Percentiles rank a stretch among this genome's conserved stretches.
phyloP scores from a whole-genome alignment of 768 basidiomycete species.

The Boletus pseudo-olivaceus region DNA sequence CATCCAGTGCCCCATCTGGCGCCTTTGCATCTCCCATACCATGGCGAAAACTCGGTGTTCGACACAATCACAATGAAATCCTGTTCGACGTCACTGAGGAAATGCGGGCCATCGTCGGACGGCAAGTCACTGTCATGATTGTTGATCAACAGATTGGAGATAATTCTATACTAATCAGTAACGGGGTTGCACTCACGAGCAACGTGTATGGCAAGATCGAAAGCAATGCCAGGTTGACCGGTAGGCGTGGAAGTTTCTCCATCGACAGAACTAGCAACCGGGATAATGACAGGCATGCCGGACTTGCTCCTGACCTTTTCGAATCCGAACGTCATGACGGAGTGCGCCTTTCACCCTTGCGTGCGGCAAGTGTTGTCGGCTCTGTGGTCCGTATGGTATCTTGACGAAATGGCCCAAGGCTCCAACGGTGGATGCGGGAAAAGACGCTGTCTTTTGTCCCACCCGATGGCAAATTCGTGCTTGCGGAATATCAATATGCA shows the following conservation, averaged over 20 bases:
- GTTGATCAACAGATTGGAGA: neutral
- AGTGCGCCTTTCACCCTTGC: conserved; percentile 90
- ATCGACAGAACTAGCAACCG: neutral
- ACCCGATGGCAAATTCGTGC: conserved; percentile 83
- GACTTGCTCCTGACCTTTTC: conserved; percentile 77
- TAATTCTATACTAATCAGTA: conserved; percentile 38
- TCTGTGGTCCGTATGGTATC: neutral
- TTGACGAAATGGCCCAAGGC: conserved; percentile 38
- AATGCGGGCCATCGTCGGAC: conserved; percentile 48
- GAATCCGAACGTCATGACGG: conserved; percentile 67
- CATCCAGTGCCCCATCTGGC: conserved; percentile 37
- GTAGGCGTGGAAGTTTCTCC: conserved; percentile 34
- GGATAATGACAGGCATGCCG: conserved; percentile 64
- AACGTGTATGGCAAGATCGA: conserved; percentile 76
- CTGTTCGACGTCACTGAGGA: conserved; percentile 90
- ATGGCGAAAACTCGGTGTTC: conserved; percentile 83
- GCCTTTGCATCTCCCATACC: conserved; percentile 89
- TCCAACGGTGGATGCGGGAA: conserved; percentile 76
- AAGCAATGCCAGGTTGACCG: conserved; percentile 72
- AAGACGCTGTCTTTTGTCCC: conserved; percentile 86
- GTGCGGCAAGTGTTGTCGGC: conserved; percentile 57
- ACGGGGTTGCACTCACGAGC: conserved; percentile 63
- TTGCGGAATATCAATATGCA: conserved; percentile 78
- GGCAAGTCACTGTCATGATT: conserved; percentile 16
- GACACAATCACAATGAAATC: conserved; percentile 86